These are phyloP conservation scores for Eleusine coracana DNA, from an alignment of 176 grass and related monocot species.

Conservation along the genomic window DNA sequence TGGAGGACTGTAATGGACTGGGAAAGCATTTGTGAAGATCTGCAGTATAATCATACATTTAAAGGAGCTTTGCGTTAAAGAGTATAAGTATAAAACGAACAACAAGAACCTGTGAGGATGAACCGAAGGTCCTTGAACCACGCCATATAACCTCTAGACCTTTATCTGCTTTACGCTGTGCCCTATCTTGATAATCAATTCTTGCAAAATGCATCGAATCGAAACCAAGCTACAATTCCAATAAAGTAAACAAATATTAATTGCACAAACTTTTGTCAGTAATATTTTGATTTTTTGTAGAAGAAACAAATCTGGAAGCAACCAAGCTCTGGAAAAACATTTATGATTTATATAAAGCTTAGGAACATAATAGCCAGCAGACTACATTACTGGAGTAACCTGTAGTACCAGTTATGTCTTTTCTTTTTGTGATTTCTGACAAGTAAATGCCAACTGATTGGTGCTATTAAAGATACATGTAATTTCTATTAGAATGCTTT, in stretches of 20 bases:
- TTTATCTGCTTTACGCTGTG: constrained; percentile 68
- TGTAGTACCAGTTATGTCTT: not conserved
- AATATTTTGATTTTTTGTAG: constrained; percentile 3
- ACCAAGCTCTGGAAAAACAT: not conserved
- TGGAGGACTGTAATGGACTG: constrained; percentile 92
- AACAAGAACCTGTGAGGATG: constrained; percentile 80
- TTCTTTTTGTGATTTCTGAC: not conserved
- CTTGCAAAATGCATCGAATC: constrained; percentile 90
- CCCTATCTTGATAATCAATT: constrained; percentile 97
- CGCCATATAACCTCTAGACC: constrained; percentile 89
- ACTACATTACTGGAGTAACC: not conserved
- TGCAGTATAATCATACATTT: constrained; percentile 47
- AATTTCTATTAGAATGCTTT: not conserved
- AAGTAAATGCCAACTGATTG: not conserved
- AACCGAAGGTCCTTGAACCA: constrained; percentile 82
- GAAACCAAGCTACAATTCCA: constrained; percentile 75
- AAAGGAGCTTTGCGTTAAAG: not conserved
- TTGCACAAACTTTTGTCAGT: not conserved
- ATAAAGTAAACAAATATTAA: constrained; percentile 30
- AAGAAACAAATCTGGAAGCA: not conserved
- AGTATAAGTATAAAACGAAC: not conserved
- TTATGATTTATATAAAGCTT: not conserved
- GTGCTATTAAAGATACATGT: not conserved
- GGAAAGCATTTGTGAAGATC: constrained; percentile 94
- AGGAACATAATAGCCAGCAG: not conserved